Base-by-base conservation (phyloP, 768 basidiomycete genomes). In the Lentinus tigrinus region DNA sequence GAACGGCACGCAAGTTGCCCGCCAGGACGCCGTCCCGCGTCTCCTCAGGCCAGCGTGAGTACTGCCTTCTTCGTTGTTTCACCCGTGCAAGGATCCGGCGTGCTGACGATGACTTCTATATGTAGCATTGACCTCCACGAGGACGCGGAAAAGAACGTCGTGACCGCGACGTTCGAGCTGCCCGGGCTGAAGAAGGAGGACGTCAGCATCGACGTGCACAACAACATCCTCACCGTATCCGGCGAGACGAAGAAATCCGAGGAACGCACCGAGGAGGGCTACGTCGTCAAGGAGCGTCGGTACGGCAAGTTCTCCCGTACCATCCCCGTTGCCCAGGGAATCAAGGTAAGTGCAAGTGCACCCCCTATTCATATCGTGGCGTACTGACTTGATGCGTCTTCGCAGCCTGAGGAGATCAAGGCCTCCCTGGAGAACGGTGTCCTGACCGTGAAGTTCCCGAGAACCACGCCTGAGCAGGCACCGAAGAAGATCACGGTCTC, bases 101-200 rank as follows among this genome's bases (percentile, higher is more conserved):
- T n/a, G 31, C 31, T 31, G 31, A 31, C 31, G 31, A 31, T 31
- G 28, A 4, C 7, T 31, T 31, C 31, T n/a, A 11, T 31, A 7
- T 11, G 31, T 31, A 78, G 76, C 43, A 63, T 84, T 73, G 77
- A 85, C 60, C 53, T 85, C 2, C 72, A 78, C 51, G 80, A 82
- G 64, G 72, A 77, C 50, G 60, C 72, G 16, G 72, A 75, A 1
- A 63, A 65, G n/a, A 77, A 78, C 60, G 56, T 63, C 19, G 76
- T 83, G 26, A 81, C 78, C 2, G 82, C 81, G 10, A 76, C 77
- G 6, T 81, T 85, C 55, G 85, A 85, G 63, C 69, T 83, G 1
- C 83, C 84, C 4, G 82, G 84, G 9, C 65, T 84, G 52, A 78
- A 74, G 52, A 79, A 81, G 52, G 76, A 80, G 42, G 73, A 76